Evolutionary conservation across 179 eudicot genomes (phyloP).

Genomic region (Pouteria campechiana): DNA sequence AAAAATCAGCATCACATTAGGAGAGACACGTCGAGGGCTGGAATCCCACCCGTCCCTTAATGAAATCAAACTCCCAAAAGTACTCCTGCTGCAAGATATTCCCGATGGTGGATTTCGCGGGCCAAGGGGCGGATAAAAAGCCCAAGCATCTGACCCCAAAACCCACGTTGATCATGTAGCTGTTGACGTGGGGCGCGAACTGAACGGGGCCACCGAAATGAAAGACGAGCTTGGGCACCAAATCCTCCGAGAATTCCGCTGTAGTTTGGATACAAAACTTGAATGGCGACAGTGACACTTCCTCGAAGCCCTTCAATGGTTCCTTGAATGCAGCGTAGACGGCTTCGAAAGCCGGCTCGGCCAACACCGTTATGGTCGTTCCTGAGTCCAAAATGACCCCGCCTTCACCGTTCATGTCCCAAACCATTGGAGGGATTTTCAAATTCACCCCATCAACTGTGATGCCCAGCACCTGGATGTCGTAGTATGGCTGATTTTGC

Average conservation of each 20-base stretch:
- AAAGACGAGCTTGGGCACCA: constrained; percentile 24
- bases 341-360: constrained; percentile 21
- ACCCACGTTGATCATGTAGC: constrained; percentile 32
- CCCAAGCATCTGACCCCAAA: constrained; percentile 35
- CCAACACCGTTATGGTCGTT: constrained; percentile 12
- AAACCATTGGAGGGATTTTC: constrained; percentile 17
- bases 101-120: constrained; percentile 23
- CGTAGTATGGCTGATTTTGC: constrained; percentile 14
- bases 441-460: constrained; percentile 21
- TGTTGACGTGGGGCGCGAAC: constrained; percentile 40
- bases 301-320: neutral
- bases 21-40: no score
- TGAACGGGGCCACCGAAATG: constrained; percentile 41
- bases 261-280: constrained; percentile 35
- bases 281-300: constrained; percentile 1
- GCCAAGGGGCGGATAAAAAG: constrained; percentile 12
- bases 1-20: no score
- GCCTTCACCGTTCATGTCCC: constrained; percentile 18
- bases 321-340: constrained; percentile 18
- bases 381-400: constrained; percentile 37
- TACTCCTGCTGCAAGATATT: constrained; percentile 52
- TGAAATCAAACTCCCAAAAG: constrained; percentile 48
- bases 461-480: constrained; percentile 26
- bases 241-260: constrained; percentile 7
- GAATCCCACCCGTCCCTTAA: constrained; percentile 21